These are phyloP conservation scores for Hymenoscyphus albidus DNA, from an alignment of 2,329 filamentous ascomycete species.

Conservation along the genomic window DNA sequence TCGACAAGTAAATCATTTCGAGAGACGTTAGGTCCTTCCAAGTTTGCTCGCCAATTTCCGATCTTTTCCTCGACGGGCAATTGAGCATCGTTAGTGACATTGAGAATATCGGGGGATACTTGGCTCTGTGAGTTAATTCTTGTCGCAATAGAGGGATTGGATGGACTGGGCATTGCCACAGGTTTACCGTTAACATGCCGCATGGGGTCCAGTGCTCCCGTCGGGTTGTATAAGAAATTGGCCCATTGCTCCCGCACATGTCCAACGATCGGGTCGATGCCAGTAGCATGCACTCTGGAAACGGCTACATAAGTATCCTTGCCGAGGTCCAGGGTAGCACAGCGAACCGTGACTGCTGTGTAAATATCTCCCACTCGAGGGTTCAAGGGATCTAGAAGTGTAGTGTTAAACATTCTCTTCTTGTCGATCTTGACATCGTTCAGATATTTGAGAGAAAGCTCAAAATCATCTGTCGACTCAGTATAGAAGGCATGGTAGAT, in stretches of 20 bases:
- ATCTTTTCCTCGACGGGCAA: neutral
- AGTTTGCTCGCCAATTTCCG: neutral
- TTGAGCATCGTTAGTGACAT: neutral
- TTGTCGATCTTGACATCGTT: constrained; percentile 18
- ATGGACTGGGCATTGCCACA: neutral
- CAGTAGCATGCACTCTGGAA: neutral
- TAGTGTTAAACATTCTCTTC: constrained; percentile 26
- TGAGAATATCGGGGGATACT: neutral
- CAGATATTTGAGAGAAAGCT: constrained; percentile 22
- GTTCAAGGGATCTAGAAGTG: constrained; percentile 22
- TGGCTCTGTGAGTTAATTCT: neutral
- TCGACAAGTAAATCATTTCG: neutral
- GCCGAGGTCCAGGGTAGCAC: constrained; percentile 12
- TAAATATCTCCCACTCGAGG: constrained; percentile 16
- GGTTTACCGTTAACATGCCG: neutral
- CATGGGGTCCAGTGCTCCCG: neutral
- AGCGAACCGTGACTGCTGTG: constrained; percentile 21
- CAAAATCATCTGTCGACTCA: constrained; percentile 23
- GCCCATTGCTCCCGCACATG: neutral
- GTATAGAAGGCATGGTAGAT: constrained; percentile 27
- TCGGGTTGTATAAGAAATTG: neutral
- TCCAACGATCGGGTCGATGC: neutral
- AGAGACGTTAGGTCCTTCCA: neutral
- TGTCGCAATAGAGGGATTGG: neutral
- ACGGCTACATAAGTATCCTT: constrained; percentile 3